Evolutionary conservation across 1,139 yeast genomes (phyloP), one percentile per base, ranked within the genome.

Genomic region (Pichia cactophila): DNA sequence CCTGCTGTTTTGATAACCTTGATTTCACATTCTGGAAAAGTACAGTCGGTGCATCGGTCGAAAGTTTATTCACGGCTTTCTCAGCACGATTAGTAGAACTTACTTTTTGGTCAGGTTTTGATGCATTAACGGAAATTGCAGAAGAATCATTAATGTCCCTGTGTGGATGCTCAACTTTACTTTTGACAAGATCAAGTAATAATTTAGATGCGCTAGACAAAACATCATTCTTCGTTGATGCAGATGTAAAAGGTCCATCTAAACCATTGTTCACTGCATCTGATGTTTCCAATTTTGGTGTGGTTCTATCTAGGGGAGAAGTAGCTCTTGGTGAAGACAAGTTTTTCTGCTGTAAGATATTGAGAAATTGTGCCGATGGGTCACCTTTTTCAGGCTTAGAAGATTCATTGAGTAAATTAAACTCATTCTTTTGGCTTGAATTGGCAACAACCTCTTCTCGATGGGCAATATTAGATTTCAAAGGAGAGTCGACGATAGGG

Each of bases 331-430:
- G 5, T 28, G 40, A 6, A 26, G 40, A 8, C 7, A 9, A 9
- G 10, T 35, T 10, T 5, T 35, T 35, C 16, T 5, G 11, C 11
- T 9, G 53, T 47, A 56, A 48, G 17, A 57, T 29, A 37, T 50
- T 48, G 20, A 55, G 47, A 33, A 54, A 38, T n/a, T 38, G 31
- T 17, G 51, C 44, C 17, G 57, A 50, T 7, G 52, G 38, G 29
- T 54, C 45, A 26, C 26, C 17, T 14, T 35, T 14, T 16, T 16
- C 20, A 35, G 8, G 10, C 20, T 16, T 17, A 5, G 26, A 9
- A 16, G 7, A 11, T 37, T 37, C 26, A 17, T 36, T n/a, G 16
- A 35, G 38, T 23, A 35, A 23, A 6, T 35, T 2, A 20, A n/a
- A 2, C 20, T 16, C 38, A 16, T n/a, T 16, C 6, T 35, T 35